Conservation (phyloP, 192 early-diverging fungal genomes). For the Coemansia asiatica region DNA sequence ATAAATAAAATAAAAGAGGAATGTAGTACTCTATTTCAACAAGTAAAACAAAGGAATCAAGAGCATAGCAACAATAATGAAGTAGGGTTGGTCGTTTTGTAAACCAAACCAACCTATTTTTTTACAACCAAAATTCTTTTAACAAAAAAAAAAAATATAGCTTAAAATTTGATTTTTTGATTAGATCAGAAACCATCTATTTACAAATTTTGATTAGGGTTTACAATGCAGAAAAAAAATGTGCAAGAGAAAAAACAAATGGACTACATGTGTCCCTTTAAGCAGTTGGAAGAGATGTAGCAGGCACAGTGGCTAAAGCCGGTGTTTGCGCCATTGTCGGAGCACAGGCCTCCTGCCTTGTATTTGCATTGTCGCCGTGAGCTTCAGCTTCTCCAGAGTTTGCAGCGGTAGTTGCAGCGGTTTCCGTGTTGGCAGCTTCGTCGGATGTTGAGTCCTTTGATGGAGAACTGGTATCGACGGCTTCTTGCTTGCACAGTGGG, state of each 20-base stretch:
- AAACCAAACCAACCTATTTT: neutral
- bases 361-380: neutral
- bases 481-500: slow-evolving; percentile 71
- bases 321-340: neutral
- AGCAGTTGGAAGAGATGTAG: neutral
- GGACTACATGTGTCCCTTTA: neutral
- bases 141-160: slow-evolving; percentile 17
- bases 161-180: slow-evolving; percentile 8
- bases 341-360: neutral
- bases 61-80: too few species aligned
- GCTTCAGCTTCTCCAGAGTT: neutral
- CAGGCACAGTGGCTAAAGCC: neutral
- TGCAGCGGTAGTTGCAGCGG: neutral
- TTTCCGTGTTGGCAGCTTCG: slow-evolving; percentile 1
- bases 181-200: slow-evolving; percentile 3
- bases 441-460: neutral
- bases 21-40: too few species aligned
- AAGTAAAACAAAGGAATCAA: too few species aligned
- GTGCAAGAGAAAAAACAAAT: neutral
- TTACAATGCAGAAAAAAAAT: neutral
- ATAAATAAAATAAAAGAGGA: too few species aligned
- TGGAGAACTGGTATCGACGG: slow-evolving; percentile 1
- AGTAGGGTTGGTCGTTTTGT: too few species aligned
- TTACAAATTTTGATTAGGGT: slow-evolving; percentile 4
- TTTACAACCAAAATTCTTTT: neutral